Percentiles rank a stretch among this genome's conserved stretches.
phyloP scores from a whole-genome alignment of 1,284 basidiomycete genomes.

The Ceratobasidium sp. region DNA sequence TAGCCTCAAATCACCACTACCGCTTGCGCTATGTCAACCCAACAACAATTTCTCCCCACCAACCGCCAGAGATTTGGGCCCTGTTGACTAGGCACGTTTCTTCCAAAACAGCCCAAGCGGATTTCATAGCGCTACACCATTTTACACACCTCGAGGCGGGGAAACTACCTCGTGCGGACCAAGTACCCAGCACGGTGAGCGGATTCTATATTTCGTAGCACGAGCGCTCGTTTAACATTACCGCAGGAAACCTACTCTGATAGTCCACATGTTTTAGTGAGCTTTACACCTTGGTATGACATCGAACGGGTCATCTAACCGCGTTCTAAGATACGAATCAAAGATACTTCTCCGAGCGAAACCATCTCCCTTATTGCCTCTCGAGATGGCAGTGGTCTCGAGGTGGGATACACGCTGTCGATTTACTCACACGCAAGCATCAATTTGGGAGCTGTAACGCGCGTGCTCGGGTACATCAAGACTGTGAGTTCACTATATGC shows the following conservation, averaged over 20 bases:
- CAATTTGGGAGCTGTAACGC: slow-evolving; percentile 21
- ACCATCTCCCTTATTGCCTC: slow-evolving; percentile 67
- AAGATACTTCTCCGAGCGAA: slow-evolving; percentile 56
- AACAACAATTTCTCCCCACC: neutral
- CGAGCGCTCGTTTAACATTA: neutral
- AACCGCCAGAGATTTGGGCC: slow-evolving; percentile 71
- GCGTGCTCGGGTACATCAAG: slow-evolving; percentile 46
- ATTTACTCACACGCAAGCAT: slow-evolving; percentile 15
- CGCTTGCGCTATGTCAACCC: slow-evolving; percentile 46
- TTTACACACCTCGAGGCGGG: slow-evolving; percentile 53
- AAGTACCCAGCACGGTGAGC: slow-evolving; percentile 20
- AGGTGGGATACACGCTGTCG: slow-evolving; percentile 66
- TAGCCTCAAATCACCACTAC: slow-evolving; percentile 47
- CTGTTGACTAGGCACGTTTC: slow-evolving; percentile 81
- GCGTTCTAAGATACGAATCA: slow-evolving; percentile 55
- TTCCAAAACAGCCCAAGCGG: slow-evolving; percentile 64
- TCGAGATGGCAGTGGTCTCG: slow-evolving; percentile 69
- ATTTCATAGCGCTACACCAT: slow-evolving; percentile 79
- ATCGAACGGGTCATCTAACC: slow-evolving; percentile 29
- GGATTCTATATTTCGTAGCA: neutral
- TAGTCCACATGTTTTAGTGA: slow-evolving; percentile 77
- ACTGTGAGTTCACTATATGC: slow-evolving; percentile 55
- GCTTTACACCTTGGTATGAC: slow-evolving; percentile 50
- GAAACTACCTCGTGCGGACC: slow-evolving; percentile 15
- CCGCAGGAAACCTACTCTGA: slow-evolving; percentile 45